These are phyloP conservation scores for Colletotrichum sp. DNA, from an alignment of 2,329 filamentous ascomycete genomes.

Conservation along the genomic window DNA sequence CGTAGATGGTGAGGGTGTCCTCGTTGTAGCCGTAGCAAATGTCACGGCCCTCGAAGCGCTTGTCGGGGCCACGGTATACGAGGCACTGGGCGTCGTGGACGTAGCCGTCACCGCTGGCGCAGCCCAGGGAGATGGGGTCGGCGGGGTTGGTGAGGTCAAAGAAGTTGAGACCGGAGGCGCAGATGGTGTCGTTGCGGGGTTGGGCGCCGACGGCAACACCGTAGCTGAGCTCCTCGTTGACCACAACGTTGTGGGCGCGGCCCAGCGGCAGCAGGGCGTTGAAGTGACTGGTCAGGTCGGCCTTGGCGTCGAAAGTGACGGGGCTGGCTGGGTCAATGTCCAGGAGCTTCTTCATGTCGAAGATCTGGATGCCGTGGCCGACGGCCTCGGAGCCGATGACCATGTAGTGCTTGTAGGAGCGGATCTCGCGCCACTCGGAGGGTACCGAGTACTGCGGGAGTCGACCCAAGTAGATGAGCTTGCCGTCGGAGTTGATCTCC, in stretches of 20 bases:
- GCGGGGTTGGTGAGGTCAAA: slow-evolving; percentile 60
- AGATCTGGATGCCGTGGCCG: slow-evolving; percentile 63
- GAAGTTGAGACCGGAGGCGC: slow-evolving; percentile 59
- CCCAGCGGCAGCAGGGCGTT: slow-evolving; percentile 28
- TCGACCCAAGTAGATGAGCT: slow-evolving; percentile 47
- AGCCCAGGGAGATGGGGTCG: slow-evolving; percentile 58
- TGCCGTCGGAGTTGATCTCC: slow-evolving; percentile 45
- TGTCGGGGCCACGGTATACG: slow-evolving; percentile 57
- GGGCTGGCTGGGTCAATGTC: slow-evolving; percentile 44
- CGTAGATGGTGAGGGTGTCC: slow-evolving; percentile 57
- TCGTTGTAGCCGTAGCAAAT: slow-evolving; percentile 64
- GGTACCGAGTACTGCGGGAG: slow-evolving; percentile 27
- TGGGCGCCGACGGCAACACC: slow-evolving; percentile 48
- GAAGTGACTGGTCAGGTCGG: slow-evolving; percentile 37
- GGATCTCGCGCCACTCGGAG: slow-evolving; percentile 38
- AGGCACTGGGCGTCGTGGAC: slow-evolving; percentile 67
- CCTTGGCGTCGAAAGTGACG: slow-evolving; percentile 31
- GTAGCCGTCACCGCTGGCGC: slow-evolving; percentile 59
- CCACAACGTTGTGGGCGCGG: slow-evolving; percentile 52
- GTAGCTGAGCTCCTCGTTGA: slow-evolving; percentile 52
- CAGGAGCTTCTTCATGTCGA: slow-evolving; percentile 62
- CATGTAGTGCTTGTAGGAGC: slow-evolving; percentile 39
- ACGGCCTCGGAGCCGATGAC: slow-evolving; percentile 44
- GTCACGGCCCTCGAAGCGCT: slow-evolving; percentile 49
- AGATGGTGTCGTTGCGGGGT: slow-evolving; percentile 42